Conservation (phyloP, 2,329 filamentous ascomycete genomes). For the Botrytis pseudocinerea region DNA sequence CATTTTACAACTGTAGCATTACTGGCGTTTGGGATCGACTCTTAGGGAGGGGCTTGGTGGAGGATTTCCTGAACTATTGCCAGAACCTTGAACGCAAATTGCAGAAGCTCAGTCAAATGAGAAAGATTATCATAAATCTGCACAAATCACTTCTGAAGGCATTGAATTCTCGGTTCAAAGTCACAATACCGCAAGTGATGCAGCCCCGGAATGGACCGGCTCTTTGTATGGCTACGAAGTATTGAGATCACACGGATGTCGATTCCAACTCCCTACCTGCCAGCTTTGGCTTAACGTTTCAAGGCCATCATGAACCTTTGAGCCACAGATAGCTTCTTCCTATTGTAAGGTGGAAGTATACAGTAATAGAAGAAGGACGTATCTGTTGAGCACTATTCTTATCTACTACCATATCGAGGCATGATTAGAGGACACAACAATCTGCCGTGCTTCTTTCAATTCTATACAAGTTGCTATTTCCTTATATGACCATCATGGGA, state of each 20-base stretch:
- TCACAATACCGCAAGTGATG: not conserved
- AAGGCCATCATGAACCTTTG: not conserved
- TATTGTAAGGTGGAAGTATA: not conserved
- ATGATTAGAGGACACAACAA: not conserved
- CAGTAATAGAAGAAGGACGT: not conserved
- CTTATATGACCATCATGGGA: not conserved
- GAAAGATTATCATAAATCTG: conserved; percentile 6
- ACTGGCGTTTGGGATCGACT: conserved; percentile 36
- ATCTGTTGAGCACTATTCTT: not conserved
- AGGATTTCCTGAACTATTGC: not conserved
- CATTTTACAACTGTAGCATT: conserved; percentile 35
- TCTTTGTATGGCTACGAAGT: not conserved
- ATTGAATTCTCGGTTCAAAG: not conserved
- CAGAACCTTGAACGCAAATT: not conserved
- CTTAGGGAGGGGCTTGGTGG: not conserved
- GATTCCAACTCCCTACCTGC: not conserved
- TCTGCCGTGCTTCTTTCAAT: not conserved
- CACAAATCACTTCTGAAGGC: not conserved
- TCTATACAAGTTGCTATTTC: not conserved
- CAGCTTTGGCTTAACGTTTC: not conserved
- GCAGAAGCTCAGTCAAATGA: conserved; percentile 17
- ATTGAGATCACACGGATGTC: not conserved
- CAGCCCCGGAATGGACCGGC: not conserved
- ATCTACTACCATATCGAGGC: too few species aligned
- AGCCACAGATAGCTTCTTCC: not conserved